phyloP scores from a whole-genome alignment of 225 moss, liverwort and hornwort species.

The Lunularia cruciata region DNA sequence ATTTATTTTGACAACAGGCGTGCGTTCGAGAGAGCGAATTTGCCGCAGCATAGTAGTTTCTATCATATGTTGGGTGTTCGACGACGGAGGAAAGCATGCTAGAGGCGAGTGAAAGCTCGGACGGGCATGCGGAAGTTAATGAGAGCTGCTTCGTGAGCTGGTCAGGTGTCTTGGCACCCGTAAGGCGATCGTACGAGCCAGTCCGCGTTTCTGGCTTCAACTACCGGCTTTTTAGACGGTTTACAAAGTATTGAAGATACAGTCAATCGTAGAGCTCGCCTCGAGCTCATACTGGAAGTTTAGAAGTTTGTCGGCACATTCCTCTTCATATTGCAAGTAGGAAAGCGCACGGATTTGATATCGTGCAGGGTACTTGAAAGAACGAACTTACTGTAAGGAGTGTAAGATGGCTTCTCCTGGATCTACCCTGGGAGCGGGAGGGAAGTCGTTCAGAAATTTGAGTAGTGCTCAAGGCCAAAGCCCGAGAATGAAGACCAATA shows the following conservation, averaged over 20 bases:
- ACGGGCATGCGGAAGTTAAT: constrained; percentile 8
- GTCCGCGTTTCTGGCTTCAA: neutral
- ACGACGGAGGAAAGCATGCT: constrained; percentile 8
- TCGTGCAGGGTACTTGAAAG: neutral
- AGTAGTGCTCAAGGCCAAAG: constrained; percentile 8
- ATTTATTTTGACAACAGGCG: neutral
- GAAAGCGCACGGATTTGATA: neutral
- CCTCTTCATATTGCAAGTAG: neutral
- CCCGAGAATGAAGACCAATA: constrained; percentile 25
- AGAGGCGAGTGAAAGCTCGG: neutral
- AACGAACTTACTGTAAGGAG: neutral
- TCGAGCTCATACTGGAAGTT: no score
- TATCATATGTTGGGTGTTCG: neutral
- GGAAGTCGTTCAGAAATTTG: constrained; percentile 31
- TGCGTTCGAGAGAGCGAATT: neutral
- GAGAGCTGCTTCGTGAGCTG: neutral
- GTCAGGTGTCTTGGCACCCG: neutral
- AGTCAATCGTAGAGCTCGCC: neutral
- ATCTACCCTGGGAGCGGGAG: constrained; percentile 19
- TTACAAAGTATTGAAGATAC: neutral
- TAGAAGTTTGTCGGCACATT: neutral
- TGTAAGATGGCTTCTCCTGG: constrained; percentile 38
- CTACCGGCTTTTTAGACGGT: neutral
- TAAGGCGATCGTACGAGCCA: neutral
- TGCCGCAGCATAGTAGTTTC: neutral